Percentiles rank a stretch among this genome's conserved stretches.
Evolutionary conservation across 352 stramenopile genomes (phyloP).

Genomic region (Pythium monospermum): DNA sequence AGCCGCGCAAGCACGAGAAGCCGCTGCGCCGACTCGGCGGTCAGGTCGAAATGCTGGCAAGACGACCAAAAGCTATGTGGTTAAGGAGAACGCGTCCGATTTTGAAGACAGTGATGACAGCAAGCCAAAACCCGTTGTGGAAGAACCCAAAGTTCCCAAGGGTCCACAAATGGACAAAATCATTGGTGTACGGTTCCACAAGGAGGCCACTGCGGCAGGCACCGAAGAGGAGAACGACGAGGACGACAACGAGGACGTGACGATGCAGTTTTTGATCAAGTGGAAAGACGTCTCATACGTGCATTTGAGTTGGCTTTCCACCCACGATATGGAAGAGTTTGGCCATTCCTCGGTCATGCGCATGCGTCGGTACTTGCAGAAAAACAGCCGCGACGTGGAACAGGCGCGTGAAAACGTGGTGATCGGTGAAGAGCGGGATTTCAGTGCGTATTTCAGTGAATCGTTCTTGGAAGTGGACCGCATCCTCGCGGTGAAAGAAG

Average conservation of each 20-base stretch:
- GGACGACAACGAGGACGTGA: constrained; percentile 44
- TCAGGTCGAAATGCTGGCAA: constrained; percentile 83
- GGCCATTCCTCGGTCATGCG: constrained; percentile 74
- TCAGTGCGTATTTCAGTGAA: constrained; percentile 80
- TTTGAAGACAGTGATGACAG: constrained; percentile 72
- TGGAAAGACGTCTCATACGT: constrained; percentile 98
- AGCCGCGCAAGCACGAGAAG: constrained; percentile 29
- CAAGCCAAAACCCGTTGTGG: constrained; percentile 30
- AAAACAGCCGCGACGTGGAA: constrained; percentile 83
- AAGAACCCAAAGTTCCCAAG: constrained; percentile 43
- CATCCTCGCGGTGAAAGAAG: constrained; percentile 71
- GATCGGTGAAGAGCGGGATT: constrained; percentile 67
- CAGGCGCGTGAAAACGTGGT: constrained; percentile 70
- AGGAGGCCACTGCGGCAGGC: too few species aligned
- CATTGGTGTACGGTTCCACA: constrained; percentile 83
- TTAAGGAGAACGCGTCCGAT: constrained; percentile 63
- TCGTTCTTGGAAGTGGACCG: constrained; percentile 82
- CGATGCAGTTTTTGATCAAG: constrained; percentile 98
- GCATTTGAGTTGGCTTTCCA: constrained; percentile 97
- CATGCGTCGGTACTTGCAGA: constrained; percentile 82
- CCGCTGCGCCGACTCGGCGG: constrained; percentile 43
- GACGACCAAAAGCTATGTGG: constrained; percentile 82
- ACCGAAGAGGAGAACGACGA: too few species aligned
- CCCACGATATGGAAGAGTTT: constrained; percentile 90
- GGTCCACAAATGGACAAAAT: constrained; percentile 92